Conservation (phyloP, 2,329 filamentous ascomycete species). For the Pestalotiopsis sp. region DNA sequence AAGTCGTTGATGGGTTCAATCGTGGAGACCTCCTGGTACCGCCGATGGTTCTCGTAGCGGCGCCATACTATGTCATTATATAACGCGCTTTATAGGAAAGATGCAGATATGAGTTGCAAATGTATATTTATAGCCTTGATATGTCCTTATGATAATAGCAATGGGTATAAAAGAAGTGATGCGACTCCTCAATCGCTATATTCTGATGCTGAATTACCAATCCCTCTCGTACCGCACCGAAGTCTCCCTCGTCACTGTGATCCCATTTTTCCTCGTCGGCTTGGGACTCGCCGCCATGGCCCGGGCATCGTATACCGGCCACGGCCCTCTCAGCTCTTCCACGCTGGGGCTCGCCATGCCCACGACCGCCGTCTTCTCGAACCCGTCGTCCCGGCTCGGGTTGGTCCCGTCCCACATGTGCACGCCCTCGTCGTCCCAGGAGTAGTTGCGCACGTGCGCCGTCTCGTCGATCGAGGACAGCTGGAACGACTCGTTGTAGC, state of each 20-base stretch:
- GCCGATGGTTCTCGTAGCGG: too few species aligned
- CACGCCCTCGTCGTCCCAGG: not conserved
- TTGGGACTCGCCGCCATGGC: not conserved
- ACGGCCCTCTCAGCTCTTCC: not conserved
- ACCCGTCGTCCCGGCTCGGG: not conserved
- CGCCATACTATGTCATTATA: too few species aligned
- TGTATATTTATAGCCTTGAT: too few species aligned
- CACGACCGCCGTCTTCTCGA: not conserved
- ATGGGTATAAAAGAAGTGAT: too few species aligned
- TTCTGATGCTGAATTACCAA: not conserved
- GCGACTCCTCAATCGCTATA: too few species aligned
- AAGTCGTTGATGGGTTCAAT: too few species aligned
- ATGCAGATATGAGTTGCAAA: too few species aligned
- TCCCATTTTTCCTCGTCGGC: not conserved
- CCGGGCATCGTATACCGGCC: not conserved
- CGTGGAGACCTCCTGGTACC: too few species aligned
- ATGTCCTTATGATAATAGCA: too few species aligned
- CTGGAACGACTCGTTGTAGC: not conserved
- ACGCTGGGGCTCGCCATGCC: not conserved
- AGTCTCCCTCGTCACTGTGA: not conserved
- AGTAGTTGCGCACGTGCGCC: not conserved
- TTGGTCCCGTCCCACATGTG: not conserved
- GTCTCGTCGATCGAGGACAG: not conserved
- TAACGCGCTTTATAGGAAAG: too few species aligned
- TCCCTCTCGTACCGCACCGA: not conserved